These are phyloP conservation scores for Saturnispora gosingensis DNA, from an alignment of 805 yeast species.

Conservation along the genomic window DNA sequence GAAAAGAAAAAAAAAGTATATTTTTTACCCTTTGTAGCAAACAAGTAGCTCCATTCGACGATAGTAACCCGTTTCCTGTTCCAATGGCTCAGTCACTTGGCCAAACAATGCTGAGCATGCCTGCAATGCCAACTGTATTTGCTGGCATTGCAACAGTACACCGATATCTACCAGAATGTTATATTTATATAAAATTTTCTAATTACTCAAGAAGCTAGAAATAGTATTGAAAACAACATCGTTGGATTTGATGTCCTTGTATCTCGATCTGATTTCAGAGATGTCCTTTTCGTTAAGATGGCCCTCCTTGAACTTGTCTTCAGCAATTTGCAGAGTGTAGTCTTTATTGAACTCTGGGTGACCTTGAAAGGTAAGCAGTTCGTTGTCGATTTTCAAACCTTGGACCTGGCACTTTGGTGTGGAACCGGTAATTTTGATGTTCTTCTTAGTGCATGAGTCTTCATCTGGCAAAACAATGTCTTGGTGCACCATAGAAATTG, in stretches of 20 bases:
- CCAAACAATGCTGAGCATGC: background rate
- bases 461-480: conserved; percentile 37
- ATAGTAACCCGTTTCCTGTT: too few relatives aligned
- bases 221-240: background rate
- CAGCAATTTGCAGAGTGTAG: conserved; percentile 14
- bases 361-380: conserved; percentile 69
- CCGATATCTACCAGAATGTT: background rate
- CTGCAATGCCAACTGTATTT: background rate
- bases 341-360: conserved; percentile 70
- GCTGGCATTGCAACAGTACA: background rate
- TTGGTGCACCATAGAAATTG: conserved; percentile 47
- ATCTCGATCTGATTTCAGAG: conserved; percentile 6
- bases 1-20: too few relatives aligned
- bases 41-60: too few relatives aligned
- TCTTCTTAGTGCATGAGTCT: background rate
- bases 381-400: conserved; percentile 48
- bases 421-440: conserved; percentile 38
- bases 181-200: background rate
- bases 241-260: background rate
- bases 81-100: background rate
- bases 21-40: too few relatives aligned
- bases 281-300: conserved; percentile 5
- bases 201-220: background rate
- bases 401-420: conserved; percentile 52
- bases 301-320: conserved; percentile 7